These are phyloP conservation scores for Teunomyces tritomae DNA, from an alignment of 805 yeast genomes.

Conservation along the genomic window DNA sequence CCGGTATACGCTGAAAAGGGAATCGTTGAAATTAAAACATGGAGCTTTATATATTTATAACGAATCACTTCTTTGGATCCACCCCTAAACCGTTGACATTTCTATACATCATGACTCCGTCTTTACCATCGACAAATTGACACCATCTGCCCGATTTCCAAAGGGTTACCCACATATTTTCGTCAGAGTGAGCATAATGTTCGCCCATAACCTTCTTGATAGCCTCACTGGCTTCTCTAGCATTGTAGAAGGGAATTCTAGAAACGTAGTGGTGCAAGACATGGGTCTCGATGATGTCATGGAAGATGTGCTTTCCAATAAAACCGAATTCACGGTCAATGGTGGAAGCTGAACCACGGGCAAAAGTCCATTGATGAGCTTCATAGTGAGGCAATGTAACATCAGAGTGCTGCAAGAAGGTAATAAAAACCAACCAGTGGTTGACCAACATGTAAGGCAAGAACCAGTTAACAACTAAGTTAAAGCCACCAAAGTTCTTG, in stretches of 20 bases:
- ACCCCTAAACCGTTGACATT: slow-evolving; percentile 44
- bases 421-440: slow-evolving; percentile 65
- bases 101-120: slow-evolving; percentile 68
- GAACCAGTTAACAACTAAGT: slow-evolving; percentile 54
- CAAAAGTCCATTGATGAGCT: slow-evolving; percentile 57
- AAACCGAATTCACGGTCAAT: slow-evolving; percentile 62
- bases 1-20: slow-evolving; percentile 41
- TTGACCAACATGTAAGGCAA: slow-evolving; percentile 59
- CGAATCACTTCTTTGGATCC: slow-evolving; percentile 9
- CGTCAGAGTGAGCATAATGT: slow-evolving; percentile 48
- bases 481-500: slow-evolving; percentile 46
- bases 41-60: not conserved
- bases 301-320: slow-evolving; percentile 55
- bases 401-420: slow-evolving; percentile 62
- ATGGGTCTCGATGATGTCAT: slow-evolving; percentile 58
- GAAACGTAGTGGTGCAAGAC: slow-evolving; percentile 56
- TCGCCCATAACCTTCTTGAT: slow-evolving; percentile 52
- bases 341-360: slow-evolving; percentile 66
- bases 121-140: slow-evolving; percentile 67
- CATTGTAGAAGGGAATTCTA: slow-evolving; percentile 56
- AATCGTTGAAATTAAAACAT: not conserved
- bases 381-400: slow-evolving; percentile 59
- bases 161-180: slow-evolving; percentile 55
- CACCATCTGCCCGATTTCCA: slow-evolving; percentile 63
- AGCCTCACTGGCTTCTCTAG: slow-evolving; percentile 51